These are phyloP conservation scores for Fimicolochytrium jonesii DNA, from an alignment of 192 early-diverging fungal genomes.

Conservation along the genomic window DNA sequence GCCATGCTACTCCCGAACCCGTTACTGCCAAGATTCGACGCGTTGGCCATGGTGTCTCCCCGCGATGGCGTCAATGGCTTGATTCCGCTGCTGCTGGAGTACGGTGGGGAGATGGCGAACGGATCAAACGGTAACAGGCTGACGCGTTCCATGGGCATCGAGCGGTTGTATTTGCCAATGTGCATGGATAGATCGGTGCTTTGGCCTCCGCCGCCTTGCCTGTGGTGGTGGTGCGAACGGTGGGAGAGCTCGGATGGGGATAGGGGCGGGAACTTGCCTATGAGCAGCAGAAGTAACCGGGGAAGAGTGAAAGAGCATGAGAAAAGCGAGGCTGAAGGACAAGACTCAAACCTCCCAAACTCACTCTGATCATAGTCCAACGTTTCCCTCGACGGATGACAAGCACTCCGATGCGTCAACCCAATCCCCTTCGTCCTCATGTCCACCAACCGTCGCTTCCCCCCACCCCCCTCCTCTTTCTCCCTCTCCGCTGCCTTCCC, in stretches of 20 bases:
- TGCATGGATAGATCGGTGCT: slow-evolving; percentile 28
- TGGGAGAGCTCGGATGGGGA: background rate
- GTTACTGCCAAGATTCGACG: background rate
- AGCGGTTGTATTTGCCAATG: slow-evolving; percentile 36
- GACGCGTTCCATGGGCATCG: slow-evolving; percentile 44
- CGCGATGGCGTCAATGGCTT: too few species aligned
- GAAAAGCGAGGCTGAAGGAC: background rate
- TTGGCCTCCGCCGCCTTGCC: slow-evolving; percentile 12
- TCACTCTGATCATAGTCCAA: slow-evolving; percentile 37
- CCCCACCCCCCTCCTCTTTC: background rate
- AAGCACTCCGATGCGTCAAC: slow-evolving; percentile 40
- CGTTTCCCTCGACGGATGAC: slow-evolving; percentile 46
- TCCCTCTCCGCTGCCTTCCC: background rate
- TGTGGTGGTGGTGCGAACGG: background rate
- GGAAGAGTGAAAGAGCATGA: background rate
- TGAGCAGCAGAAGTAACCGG: background rate
- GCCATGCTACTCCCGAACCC: background rate
- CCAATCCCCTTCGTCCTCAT: slow-evolving; percentile 35
- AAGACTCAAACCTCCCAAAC: too few species aligned
- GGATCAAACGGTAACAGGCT: slow-evolving; percentile 36
- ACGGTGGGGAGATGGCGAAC: too few species aligned
- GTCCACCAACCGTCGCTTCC: background rate
- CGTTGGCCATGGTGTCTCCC: background rate
- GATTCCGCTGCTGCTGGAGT: too few species aligned
- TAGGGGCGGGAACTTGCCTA: slow-evolving; percentile 18